phyloP scores from a whole-genome alignment of 768 basidiomycete species.

The Termitomyces sp. region DNA sequence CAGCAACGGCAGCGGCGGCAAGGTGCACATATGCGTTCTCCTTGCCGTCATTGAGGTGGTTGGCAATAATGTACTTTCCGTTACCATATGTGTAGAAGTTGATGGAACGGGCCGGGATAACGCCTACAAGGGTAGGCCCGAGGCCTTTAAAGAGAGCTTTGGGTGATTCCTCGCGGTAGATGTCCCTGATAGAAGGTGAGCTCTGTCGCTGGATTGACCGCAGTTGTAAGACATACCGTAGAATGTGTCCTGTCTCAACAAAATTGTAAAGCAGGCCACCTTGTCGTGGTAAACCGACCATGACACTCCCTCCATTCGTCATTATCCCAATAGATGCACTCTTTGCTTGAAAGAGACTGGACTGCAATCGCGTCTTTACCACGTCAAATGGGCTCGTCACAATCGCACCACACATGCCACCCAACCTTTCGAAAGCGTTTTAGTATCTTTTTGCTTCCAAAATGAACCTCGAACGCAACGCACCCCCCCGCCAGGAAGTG shows the following conservation, averaged over 20 bases:
- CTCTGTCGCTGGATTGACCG: background rate
- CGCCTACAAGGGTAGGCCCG: conserved; percentile 91
- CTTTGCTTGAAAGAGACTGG: conserved; percentile 64
- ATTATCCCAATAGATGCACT: conserved; percentile 33
- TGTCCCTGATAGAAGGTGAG: conserved; percentile 48
- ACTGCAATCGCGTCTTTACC: conserved; percentile 95
- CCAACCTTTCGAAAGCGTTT: conserved; percentile 50
- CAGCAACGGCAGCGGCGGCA: conserved; percentile 78
- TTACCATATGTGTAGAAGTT: conserved; percentile 98
- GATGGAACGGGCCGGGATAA: conserved; percentile 92
- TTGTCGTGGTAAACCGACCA: conserved; percentile 33
- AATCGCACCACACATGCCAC: conserved; percentile 96
- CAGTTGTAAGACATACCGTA: conserved; percentile 46
- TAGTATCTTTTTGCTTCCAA: background rate
- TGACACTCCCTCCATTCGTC: conserved; percentile 29
- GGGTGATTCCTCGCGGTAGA: conserved; percentile 84
- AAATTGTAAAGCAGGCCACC: conserved; percentile 82
- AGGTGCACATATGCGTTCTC: conserved; percentile 89
- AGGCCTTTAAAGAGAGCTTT: conserved; percentile 92
- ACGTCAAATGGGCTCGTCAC: conserved; percentile 98
- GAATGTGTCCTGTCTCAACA: conserved; percentile 88
- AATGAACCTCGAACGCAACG: conserved; percentile 21
- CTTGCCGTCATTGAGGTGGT: conserved; percentile 68
- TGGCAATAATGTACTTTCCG: conserved; percentile 87
- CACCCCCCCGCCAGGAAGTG: conserved; percentile 88